These are phyloP conservation scores for Pseudoneurospora amorphoporcata DNA, from an alignment of 495 filamentous ascomycete genomes.

Conservation along the genomic window DNA sequence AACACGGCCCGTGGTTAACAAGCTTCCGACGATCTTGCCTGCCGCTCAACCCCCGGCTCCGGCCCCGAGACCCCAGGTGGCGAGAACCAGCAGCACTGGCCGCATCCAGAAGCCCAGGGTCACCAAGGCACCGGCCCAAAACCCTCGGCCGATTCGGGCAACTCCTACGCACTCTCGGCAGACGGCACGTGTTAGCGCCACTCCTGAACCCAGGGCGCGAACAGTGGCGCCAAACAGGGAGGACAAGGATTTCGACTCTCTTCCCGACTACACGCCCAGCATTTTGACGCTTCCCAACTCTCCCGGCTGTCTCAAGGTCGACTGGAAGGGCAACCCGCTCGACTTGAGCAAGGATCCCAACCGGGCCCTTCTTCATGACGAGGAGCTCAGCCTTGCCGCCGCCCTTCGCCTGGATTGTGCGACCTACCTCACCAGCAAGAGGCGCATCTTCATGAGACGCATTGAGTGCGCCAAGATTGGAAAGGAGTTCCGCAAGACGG, in stretches of 20 bases:
- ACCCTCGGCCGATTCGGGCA: slow-evolving; percentile 23
- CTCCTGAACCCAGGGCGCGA: slow-evolving; percentile 34
- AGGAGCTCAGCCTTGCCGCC: slow-evolving; percentile 69
- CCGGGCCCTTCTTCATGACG: slow-evolving; percentile 61
- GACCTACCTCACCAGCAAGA: slow-evolving; percentile 90
- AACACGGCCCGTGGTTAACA: slow-evolving; percentile 15
- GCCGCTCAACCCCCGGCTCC: slow-evolving; percentile 28
- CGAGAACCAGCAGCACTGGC: slow-evolving; percentile 37
- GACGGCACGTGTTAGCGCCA: slow-evolving; percentile 33
- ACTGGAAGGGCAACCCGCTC: slow-evolving; percentile 76
- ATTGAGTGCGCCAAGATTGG: slow-evolving; percentile 55
- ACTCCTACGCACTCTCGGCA: slow-evolving; percentile 12
- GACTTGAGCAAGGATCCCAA: slow-evolving; percentile 75
- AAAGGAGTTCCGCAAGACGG: slow-evolving; percentile 95
- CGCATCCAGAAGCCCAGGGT: slow-evolving; percentile 28
- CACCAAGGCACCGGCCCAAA: slow-evolving; percentile 12
- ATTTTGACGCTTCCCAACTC: slow-evolving; percentile 49
- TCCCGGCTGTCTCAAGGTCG: slow-evolving; percentile 63
- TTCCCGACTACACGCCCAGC: slow-evolving; percentile 72
- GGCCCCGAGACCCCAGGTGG: slow-evolving; percentile 14
- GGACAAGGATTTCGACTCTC: slow-evolving; percentile 74
- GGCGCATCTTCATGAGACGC: slow-evolving; percentile 77
- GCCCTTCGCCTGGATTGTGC: slow-evolving; percentile 78
- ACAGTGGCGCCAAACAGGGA: slow-evolving; percentile 52
- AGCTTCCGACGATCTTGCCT: slow-evolving; percentile 31